Evolutionary conservation across 208 protist genomes (phyloP).

Genomic region (Leishmania turanica): DNA sequence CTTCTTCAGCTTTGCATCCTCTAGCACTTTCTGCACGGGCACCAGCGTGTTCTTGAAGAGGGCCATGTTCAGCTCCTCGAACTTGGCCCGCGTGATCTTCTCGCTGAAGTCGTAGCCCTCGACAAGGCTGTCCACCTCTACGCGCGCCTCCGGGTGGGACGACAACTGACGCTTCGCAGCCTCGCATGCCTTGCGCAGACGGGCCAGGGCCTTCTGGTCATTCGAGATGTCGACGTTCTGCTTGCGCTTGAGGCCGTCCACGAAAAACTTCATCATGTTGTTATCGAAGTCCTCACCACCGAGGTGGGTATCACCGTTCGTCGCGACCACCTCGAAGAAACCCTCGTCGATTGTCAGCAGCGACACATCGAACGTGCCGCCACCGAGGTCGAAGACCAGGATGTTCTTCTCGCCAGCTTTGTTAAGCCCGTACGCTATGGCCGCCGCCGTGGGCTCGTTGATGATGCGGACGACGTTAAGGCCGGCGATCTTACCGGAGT

Average conservation of each 20-base stretch:
- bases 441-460: slow-evolving; percentile 99
- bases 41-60: slow-evolving; percentile 88
- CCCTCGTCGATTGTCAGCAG: slow-evolving; percentile 99
- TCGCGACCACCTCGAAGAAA: slow-evolving; percentile 99
- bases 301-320: slow-evolving; percentile 99
- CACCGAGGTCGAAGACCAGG: slow-evolving; percentile 98
- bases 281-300: slow-evolving; percentile 99
- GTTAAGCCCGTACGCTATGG: slow-evolving; percentile 99
- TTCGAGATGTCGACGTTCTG: slow-evolving; percentile 70
- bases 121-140: slow-evolving; percentile 98
- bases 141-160: slow-evolving; percentile 83
- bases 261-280: slow-evolving; percentile 97
- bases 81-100: slow-evolving; percentile 97
- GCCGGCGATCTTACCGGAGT: slow-evolving; percentile 97
- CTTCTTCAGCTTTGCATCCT: slow-evolving; percentile 91
- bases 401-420: slow-evolving; percentile 94
- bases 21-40: slow-evolving; percentile 87
- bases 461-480: slow-evolving; percentile 99
- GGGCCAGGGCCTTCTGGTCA: slow-evolving; percentile 74
- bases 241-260: slow-evolving; percentile 94
- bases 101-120: slow-evolving; percentile 98
- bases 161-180: slow-evolving; percentile 99
- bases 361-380: slow-evolving; percentile 99
- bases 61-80: slow-evolving; percentile 96
- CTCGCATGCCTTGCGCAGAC: slow-evolving; percentile 91